A percentile compares a stretch with the other conserved stretches of the same genome.
These are phyloP conservation scores for Rosa multiflora DNA, from an alignment of 306 rosid genomes.

Conservation along the genomic window DNA sequence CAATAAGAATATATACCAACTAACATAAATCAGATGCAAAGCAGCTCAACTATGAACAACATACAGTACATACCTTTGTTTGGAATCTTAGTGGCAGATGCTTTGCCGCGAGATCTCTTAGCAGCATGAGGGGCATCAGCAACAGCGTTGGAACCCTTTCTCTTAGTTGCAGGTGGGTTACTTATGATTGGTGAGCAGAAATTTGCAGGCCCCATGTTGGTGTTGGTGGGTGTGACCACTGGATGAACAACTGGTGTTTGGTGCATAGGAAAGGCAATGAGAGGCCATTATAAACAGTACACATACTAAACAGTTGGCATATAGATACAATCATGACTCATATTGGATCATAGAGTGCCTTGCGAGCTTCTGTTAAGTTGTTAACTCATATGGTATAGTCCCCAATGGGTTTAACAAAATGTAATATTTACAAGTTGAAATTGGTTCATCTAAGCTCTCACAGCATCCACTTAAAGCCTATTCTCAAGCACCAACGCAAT, in stretches of 20 bases:
- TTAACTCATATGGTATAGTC: not conserved
- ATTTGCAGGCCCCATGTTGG: constrained; percentile 37
- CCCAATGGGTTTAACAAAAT: not conserved
- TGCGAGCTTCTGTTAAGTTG: not conserved
- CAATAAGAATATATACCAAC: not conserved
- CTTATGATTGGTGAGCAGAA: constrained; percentile 34
- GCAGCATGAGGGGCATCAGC: constrained; percentile 40
- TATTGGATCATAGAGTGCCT: not conserved
- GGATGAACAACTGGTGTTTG: constrained; percentile 34
- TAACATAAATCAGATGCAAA: constrained; percentile 12
- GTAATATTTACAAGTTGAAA: not conserved
- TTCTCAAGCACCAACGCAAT: not conserved
- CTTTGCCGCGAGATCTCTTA: constrained; percentile 50
- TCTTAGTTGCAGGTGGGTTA: constrained; percentile 40
- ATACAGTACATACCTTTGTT: constrained; percentile 37
- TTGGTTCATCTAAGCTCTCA: not conserved
- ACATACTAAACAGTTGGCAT: not conserved
- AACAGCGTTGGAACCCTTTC: constrained; percentile 38
- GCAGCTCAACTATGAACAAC: constrained; percentile 7
- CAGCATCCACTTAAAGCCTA: not conserved
- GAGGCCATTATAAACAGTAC: not conserved
- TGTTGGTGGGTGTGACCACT: constrained; percentile 43
- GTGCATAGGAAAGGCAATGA: constrained; percentile 32
- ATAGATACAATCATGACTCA: not conserved
- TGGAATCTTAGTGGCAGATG: constrained; percentile 30